Conservation (phyloP, 2,329 filamentous ascomycete species). For the Neodidymelliopsis sp. region DNA sequence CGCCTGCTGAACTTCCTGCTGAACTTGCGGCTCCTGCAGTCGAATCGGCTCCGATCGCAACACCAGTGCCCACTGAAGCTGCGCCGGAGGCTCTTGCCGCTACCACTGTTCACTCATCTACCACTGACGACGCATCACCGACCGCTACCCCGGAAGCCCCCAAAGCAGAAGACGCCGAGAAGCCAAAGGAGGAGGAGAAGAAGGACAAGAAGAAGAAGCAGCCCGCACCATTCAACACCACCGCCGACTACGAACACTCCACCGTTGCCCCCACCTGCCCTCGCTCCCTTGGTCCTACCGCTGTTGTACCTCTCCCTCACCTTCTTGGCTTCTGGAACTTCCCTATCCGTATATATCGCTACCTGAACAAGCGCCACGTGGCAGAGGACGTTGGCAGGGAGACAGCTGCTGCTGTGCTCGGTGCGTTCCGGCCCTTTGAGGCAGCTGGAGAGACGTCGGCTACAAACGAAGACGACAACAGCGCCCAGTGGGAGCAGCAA, state of each 20-base stretch:
- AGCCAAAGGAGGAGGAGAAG: constrained; percentile 49
- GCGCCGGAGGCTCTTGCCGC: constrained; percentile 21
- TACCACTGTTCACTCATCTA: constrained; percentile 18
- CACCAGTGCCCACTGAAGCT: constrained; percentile 18
- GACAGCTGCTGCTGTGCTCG: constrained; percentile 84
- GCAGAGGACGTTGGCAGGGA: constrained; percentile 88
- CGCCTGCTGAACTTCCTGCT: constrained; percentile 28
- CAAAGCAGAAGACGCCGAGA: constrained; percentile 36
- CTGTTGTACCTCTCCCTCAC: constrained; percentile 81
- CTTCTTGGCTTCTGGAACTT: constrained; percentile 93
- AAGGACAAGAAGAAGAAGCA: constrained; percentile 63
- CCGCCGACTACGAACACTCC: constrained; percentile 74
- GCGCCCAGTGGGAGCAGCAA: constrained; percentile 66
- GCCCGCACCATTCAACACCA: constrained; percentile 75
- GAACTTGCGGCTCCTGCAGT: constrained; percentile 26
- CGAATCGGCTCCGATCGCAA: constrained; percentile 14
- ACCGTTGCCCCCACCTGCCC: constrained; percentile 72
- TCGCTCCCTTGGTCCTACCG: constrained; percentile 73
- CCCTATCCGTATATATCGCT: constrained; percentile 83
- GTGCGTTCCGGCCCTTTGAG: constrained; percentile 57
- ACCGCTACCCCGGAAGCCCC: constrained; percentile 36
- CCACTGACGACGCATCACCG: constrained; percentile 48
- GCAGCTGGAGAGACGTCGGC: constrained; percentile 32
- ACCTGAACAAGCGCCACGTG: constrained; percentile 82
- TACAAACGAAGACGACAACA: constrained; percentile 45